A percentile compares a stretch with the other conserved stretches of the same genome.
Conservation (phyloP, 2,329 filamentous ascomycete species). For the Alternaria arborescens region DNA sequence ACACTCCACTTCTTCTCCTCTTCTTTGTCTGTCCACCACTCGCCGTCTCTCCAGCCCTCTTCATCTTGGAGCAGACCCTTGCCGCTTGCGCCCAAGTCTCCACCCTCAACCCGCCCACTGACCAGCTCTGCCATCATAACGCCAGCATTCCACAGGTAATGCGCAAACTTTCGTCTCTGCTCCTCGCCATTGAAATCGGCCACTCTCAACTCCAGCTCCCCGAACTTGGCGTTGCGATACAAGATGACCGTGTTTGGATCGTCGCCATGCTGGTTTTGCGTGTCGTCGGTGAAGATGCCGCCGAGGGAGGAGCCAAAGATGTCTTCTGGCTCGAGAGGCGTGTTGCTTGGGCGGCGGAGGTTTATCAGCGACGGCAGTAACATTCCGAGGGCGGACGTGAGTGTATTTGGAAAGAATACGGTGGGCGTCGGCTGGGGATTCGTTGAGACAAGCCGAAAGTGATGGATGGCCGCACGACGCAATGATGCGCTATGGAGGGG, state of each 20-base stretch:
- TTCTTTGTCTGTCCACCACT: conserved; percentile 46
- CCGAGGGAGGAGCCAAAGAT: conserved; percentile 67
- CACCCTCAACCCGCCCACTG: conserved; percentile 36
- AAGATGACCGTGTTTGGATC: conserved; percentile 62
- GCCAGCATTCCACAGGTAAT: conserved; percentile 76
- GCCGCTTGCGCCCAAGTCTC: conserved; percentile 23
- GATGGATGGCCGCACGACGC: background rate
- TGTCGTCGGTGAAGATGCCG: conserved; percentile 73
- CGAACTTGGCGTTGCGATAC: conserved; percentile 59
- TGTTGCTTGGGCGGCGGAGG: conserved; percentile 33
- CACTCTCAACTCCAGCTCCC: conserved; percentile 51
- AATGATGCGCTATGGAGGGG: conserved; percentile 7
- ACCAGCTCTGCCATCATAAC: conserved; percentile 57
- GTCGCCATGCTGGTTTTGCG: conserved; percentile 72
- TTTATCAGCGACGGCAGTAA: conserved; percentile 42
- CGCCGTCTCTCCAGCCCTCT: conserved; percentile 27
- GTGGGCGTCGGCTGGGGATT: background rate
- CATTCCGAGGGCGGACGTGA: conserved; percentile 14
- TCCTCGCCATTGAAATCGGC: conserved; percentile 61
- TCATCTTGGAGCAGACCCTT: conserved; percentile 33
- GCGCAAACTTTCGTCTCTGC: conserved; percentile 70
- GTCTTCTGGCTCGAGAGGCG: conserved; percentile 63
- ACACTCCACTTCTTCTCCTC: conserved; percentile 57
- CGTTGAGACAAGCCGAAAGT: background rate
- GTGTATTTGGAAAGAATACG: background rate